Base-by-base conservation (phyloP, 495 filamentous ascomycete species). In the Penicillium fimorum region DNA sequence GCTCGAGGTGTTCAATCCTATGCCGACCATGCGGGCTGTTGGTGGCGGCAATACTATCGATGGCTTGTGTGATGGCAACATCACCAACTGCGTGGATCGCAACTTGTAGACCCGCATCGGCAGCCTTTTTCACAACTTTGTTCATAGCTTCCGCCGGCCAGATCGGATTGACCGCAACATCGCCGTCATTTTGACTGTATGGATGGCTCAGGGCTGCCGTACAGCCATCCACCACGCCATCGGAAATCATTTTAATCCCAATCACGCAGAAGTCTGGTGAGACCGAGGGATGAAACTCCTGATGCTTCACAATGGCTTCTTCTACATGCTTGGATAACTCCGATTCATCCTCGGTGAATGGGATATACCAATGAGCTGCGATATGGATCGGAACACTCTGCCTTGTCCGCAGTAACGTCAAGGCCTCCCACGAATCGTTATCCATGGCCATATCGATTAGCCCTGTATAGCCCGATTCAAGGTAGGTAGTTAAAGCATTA, bases 391-490 rank as follows among this genome's bases (percentile, higher is more conserved):
- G 68, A 11, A 48, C 17, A 12, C 32, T 25, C 17, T 61, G n/a
- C 7, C 59, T 60, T 42, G 69, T 55, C 41, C 64, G 60, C 18
- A 79, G 60, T 13, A 58, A 60, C 7, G 70, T 66, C 46, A 85
- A 64, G 29, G 76, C 75, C 12, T 79, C 76, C 82, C 82, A 85
- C 17, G 73, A 68, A 22, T 77, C 79, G 44, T 84, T 75, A 53
- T 87, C 83, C 77, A 84, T 85, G 15, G 83, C 83, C 82, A 87
- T 84, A 49, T 87, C 84, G 1, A 85, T 69, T 53, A 82, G 55
- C 2, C 84, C 83, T 3, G 84, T 87, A 56, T 84, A 84, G 11
- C 83, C 83, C 2, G 70, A 70, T 0, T 67, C 67, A 56, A 77
- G 75, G 56, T 84, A 85, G 5, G 75, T 77, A 9, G 50, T 32